Conservation (phyloP, 805 yeast genomes). For the Limtongia smithiae region DNA sequence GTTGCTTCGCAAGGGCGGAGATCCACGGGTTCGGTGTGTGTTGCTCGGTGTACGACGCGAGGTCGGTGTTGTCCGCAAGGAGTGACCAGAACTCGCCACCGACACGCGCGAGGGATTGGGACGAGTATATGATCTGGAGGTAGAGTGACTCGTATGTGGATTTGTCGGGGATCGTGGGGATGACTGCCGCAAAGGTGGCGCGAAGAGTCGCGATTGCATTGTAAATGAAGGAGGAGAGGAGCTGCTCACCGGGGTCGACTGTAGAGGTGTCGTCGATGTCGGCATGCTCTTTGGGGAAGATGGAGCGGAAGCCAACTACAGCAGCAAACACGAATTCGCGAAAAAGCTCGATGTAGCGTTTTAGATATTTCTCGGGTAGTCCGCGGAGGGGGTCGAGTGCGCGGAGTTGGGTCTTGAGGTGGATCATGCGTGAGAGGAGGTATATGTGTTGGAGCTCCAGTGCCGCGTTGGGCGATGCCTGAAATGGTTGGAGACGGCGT, state of each 20-base stretch:
- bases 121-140: conserved; percentile 80
- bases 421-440: conserved; percentile 64
- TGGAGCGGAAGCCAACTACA: conserved; percentile 59
- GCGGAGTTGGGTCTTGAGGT: conserved; percentile 59
- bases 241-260: conserved; percentile 7
- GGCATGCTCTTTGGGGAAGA: conserved; percentile 48
- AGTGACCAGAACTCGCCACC: conserved; percentile 62
- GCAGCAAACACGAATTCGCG: conserved; percentile 80
- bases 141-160: conserved; percentile 56
- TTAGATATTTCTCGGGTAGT: conserved; percentile 60
- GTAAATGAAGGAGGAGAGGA: conserved; percentile 35
- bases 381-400: conserved; percentile 55
- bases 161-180: conserved; percentile 35
- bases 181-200: conserved; percentile 24
- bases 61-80: conserved; percentile 15
- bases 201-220: conserved; percentile 31
- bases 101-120: conserved; percentile 73
- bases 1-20: conserved; percentile 28
- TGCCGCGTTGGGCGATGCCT: conserved; percentile 32
- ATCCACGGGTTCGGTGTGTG: conserved; percentile 29
- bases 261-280: conserved; percentile 1
- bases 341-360: conserved; percentile 75
- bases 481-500: conserved; percentile 49
- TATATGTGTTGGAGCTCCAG: conserved; percentile 52
- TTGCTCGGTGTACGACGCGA: conserved; percentile 2